Conservation (phyloP, 768 basidiomycete genomes). For the Scleroderma citrinum region DNA sequence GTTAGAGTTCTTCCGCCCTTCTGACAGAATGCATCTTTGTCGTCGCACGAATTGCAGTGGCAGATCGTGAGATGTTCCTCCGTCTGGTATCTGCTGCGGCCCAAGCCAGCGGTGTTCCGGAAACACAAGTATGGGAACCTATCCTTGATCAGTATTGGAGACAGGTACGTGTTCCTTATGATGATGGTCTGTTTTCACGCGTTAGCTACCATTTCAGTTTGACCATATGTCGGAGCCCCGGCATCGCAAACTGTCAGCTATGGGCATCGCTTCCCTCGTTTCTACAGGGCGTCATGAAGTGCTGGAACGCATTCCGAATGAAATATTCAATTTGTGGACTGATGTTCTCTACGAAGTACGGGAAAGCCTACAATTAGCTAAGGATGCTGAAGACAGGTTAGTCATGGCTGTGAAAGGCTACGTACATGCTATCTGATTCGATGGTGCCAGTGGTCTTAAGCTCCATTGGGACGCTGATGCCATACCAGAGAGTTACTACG, state of each 20-base stretch:
- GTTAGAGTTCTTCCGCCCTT: conserved; percentile 25
- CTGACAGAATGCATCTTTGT: conserved; percentile 69
- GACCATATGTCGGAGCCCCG: conserved; percentile 87
- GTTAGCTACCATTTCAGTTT: conserved; percentile 45
- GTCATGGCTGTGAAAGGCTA: background rate
- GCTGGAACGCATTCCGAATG: conserved; percentile 61
- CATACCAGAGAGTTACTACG: conserved; percentile 53
- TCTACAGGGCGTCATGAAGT: conserved; percentile 71
- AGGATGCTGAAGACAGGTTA: conserved; percentile 34
- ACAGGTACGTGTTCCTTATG: conserved; percentile 43
- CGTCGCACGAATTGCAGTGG: conserved; percentile 66
- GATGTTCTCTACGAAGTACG: conserved; percentile 86
- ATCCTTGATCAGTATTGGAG: conserved; percentile 81
- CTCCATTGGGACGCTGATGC: conserved; percentile 68
- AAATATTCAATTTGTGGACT: conserved; percentile 82
- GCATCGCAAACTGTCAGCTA: conserved; percentile 76
- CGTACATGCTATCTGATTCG: background rate
- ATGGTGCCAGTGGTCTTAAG: conserved; percentile 31
- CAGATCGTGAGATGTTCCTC: conserved; percentile 61
- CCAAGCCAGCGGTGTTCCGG: conserved; percentile 37
- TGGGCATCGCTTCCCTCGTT: conserved; percentile 74
- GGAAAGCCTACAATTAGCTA: conserved; percentile 47
- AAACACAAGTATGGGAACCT: conserved; percentile 54
- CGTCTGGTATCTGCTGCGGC: conserved; percentile 66
- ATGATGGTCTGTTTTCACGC: background rate